phyloP scores from a whole-genome alignment of 305 asterid species.

The Vinca major region DNA sequence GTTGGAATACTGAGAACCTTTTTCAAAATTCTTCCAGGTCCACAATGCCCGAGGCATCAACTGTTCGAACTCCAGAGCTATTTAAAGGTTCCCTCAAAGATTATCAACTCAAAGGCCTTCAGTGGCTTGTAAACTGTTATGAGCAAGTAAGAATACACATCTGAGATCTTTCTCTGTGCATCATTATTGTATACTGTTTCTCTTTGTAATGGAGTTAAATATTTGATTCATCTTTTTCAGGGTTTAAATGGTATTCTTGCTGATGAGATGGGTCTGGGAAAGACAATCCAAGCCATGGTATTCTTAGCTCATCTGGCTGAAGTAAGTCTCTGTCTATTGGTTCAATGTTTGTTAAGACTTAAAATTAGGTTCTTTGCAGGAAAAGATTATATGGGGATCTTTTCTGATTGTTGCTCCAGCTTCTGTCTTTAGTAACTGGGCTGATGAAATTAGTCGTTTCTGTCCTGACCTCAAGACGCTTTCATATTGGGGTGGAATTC shows the following conservation, averaged over 20 bases:
- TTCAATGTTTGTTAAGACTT: conserved; percentile 17
- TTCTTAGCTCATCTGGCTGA: conserved; percentile 98
- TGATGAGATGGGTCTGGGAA: conserved; percentile 99
- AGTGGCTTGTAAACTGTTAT: conserved; percentile 98
- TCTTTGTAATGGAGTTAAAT: conserved; percentile 12
- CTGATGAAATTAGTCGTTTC: conserved; percentile 95
- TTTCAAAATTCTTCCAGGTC: conserved; percentile 45
- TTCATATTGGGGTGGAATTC: conserved; percentile 94
- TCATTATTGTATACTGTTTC: background rate
- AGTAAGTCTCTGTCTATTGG: conserved; percentile 36
- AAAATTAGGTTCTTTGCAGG: conserved; percentile 36
- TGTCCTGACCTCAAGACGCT: conserved; percentile 94
- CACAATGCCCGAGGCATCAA: conserved; percentile 93
- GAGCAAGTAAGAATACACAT: conserved; percentile 58
- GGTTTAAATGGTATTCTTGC: conserved; percentile 99
- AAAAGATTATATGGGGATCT: conserved; percentile 98
- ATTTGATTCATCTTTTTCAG: conserved; percentile 25
- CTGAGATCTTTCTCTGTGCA: conserved; percentile 8
- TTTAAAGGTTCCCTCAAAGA: conserved; percentile 93
- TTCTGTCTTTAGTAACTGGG: conserved; percentile 94
- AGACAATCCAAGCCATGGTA: conserved; percentile 98
- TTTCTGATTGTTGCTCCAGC: conserved; percentile 98
- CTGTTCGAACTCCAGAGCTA: conserved; percentile 82
- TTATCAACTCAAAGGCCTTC: conserved; percentile 93
- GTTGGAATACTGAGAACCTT: conserved; percentile 13